Conservation (phyloP, 2,329 filamentous ascomycete genomes). For the Aspergillus quadrilineatus region DNA sequence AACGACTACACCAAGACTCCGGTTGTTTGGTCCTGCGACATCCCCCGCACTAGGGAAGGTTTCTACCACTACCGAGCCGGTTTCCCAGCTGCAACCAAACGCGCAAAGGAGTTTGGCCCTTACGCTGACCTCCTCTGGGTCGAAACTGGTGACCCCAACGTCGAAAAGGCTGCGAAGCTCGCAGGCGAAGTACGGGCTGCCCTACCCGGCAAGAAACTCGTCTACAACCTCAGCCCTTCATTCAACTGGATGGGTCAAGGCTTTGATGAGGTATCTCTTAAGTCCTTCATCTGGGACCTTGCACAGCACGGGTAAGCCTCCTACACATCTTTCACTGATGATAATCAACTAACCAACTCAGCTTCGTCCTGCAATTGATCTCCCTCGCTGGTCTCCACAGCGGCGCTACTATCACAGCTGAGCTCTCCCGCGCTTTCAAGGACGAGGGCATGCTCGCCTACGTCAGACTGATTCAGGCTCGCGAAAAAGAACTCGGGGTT, state of each 20-base stretch:
- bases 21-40: constrained; percentile 85
- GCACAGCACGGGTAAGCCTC: constrained; percentile 75
- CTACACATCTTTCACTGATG: neutral
- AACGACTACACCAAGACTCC: constrained; percentile 64
- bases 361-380: constrained; percentile 64
- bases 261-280: constrained; percentile 77
- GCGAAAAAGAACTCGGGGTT: constrained; percentile 85
- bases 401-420: constrained; percentile 64
- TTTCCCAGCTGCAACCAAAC: constrained; percentile 84
- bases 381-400: constrained; percentile 64
- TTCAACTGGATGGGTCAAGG: constrained; percentile 99
- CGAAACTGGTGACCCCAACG: constrained; percentile 86
- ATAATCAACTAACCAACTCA: constrained; percentile 26
- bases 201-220: constrained; percentile 79
- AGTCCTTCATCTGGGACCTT: constrained; percentile 94
- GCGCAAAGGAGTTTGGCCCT: constrained; percentile 84
- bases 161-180: constrained; percentile 72
- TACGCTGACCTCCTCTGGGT: constrained; percentile 97
- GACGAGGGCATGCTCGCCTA: constrained; percentile 95
- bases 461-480: constrained; percentile 84
- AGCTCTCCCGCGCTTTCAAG: constrained; percentile 80
- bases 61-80: constrained; percentile 59
- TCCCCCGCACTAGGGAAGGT: constrained; percentile 88
- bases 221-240: constrained; percentile 93
- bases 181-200: constrained; percentile 70